Percentiles rank a stretch among this genome's conserved stretches.
phyloP scores from a whole-genome alignment of 306 rosid genomes.

The Hylodesmum podocarpum region DNA sequence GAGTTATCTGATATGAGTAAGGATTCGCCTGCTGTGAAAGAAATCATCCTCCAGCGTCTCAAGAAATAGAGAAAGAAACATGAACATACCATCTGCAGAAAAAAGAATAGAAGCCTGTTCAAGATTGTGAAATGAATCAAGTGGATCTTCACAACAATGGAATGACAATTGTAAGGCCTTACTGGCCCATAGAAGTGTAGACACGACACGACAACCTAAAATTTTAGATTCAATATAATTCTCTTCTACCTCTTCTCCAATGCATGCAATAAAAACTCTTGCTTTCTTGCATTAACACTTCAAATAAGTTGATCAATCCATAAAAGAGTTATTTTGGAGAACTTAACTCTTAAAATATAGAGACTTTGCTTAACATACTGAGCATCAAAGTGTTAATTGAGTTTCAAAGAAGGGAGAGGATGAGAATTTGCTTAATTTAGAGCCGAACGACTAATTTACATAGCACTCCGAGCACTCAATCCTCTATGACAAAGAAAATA shows the following conservation, averaged over 20 bases:
- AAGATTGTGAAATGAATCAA: conserved; percentile 4
- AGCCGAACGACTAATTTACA: background rate
- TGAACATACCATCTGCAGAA: conserved; percentile 79
- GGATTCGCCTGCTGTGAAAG: conserved; percentile 66
- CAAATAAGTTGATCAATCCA: conserved; percentile 3
- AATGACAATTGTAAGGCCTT: conserved; percentile 8
- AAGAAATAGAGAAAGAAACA: conserved; percentile 67
- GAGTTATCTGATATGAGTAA: conserved; percentile 47
- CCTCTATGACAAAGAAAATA: background rate
- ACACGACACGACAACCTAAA: background rate
- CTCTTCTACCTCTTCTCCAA: background rate
- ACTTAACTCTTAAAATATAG: background rate
- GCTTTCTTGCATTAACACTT: background rate
- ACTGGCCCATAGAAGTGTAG: background rate
- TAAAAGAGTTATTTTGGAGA: background rate
- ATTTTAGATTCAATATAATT: conserved; percentile 9
- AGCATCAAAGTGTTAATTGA: background rate
- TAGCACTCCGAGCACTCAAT: background rate
- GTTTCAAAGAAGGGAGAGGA: background rate
- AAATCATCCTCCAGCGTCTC: conserved; percentile 73
- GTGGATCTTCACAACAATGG: conserved; percentile 1
- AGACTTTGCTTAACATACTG: background rate
- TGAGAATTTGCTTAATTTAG: background rate
- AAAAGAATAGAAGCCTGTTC: conserved; percentile 18
- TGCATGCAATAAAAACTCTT: conserved; percentile 10